phyloP scores from a whole-genome alignment of 306 rosid species.

The peach (Prunus persica) region Prunus_persica_NCBIv2 NC_034011.1:4164501-4165000 shows the following conservation, averaged over 20 bases:
- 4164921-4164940: background rate
- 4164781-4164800: slow-evolving; percentile 15
- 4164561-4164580: background rate
- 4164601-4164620: background rate
- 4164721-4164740: slow-evolving; percentile 13
- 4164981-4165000: background rate
- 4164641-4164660: slow-evolving; percentile 32
- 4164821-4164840: slow-evolving; percentile 13
- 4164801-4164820: slow-evolving; percentile 8
- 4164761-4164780: slow-evolving; percentile 14
- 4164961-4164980: background rate
- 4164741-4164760: slow-evolving; percentile 29
- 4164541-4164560: background rate
- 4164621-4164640: slow-evolving; percentile 5
- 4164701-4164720: slow-evolving; percentile 26
- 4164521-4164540: background rate
- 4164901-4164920: slow-evolving; percentile 37
- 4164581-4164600: slow-evolving; percentile 29
- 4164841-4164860: slow-evolving; percentile 38
- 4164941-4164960: background rate
- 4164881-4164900: slow-evolving; percentile 49
- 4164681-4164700: slow-evolving; percentile 41
- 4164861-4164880: slow-evolving; percentile 63
- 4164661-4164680: slow-evolving; percentile 39
- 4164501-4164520: background rate